Base-by-base conservation (phyloP, 345 rosid genomes). In the Salix dunnii region DNA sequence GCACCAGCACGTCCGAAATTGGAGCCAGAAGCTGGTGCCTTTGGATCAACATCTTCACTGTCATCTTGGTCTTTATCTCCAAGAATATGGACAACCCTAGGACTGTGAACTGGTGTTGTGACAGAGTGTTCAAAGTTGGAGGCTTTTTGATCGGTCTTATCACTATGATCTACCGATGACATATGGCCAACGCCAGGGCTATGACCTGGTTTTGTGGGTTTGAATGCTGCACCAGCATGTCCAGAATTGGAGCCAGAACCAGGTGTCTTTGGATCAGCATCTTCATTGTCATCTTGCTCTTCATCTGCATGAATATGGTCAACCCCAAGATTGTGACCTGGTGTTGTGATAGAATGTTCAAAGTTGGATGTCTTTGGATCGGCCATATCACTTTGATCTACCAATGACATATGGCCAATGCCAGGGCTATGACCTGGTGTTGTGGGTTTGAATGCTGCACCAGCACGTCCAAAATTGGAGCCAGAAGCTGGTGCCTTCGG, bases 181-280 rank as follows among this genome's bases (percentile, higher is more conserved):
- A 77, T 67, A 79, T 90, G 92, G 38, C 87, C 88, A 67, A 84
- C 81, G 11, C 90, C 88, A 0, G 91, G 91, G 48, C 88, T 84
- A 48, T 84, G 81, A 30, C 89, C 89, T 14, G 89, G 89, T 13
- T 73, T 21, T 17, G 85, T 88, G n/a, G 89, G 88, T 53, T 64
- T 64, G 40, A 64, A 64, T 64, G 35, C 68, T 64, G 68, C 28
- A 28, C 18, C 7, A 9, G n/a, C 14, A 64, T 80, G 79, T 13
- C 51, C 2, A 10, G 25, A 23, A 18, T 18, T 16, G 28, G 67
- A 33, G 48, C 38, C 31, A 17, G 75, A 14, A n/a, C 2, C 63
- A 12, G 33, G 13, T 28, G 68, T 4, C 35, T 10, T 23, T 23
- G 31, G 13, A 61, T 61, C 65, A 61, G 13, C 5, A 61, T 61